A percentile compares a stretch with the other conserved stretches of the same genome.
These are phyloP conservation scores for Phytophthora rubi DNA, from an alignment of 352 stramenopile genomes.

Conservation along the genomic window DNA sequence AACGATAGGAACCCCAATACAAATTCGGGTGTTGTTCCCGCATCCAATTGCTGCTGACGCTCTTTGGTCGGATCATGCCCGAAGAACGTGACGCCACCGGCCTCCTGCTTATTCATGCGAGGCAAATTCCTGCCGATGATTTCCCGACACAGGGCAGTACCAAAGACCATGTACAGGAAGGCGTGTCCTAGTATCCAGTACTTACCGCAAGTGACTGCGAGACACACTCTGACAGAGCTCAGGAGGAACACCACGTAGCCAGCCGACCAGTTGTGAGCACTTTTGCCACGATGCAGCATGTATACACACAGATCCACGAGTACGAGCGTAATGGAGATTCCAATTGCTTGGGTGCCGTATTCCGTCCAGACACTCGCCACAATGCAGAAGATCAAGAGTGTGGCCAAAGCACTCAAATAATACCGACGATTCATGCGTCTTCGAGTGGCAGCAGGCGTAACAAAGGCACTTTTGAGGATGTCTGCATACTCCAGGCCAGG, in stretches of 20 bases:
- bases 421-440: slow-evolving; percentile 55
- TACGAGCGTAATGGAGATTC: slow-evolving; percentile 70
- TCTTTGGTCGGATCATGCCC: slow-evolving; percentile 73
- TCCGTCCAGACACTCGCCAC: slow-evolving; percentile 59
- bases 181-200: slow-evolving; percentile 87
- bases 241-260: slow-evolving; percentile 87
- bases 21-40: slow-evolving; percentile 84
- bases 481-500: slow-evolving; percentile 76
- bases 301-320: slow-evolving; percentile 79
- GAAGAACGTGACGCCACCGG: slow-evolving; percentile 85
- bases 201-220: slow-evolving; percentile 66
- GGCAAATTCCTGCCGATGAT: slow-evolving; percentile 85
- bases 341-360: slow-evolving; percentile 68
- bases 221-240: slow-evolving; percentile 67
- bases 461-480: slow-evolving; percentile 82
- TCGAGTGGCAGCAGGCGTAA: slow-evolving; percentile 61
- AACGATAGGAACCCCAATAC: slow-evolving; percentile 85
- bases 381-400: slow-evolving; percentile 66
- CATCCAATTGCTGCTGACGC: slow-evolving; percentile 65
- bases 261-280: slow-evolving; percentile 67
- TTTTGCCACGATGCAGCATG: slow-evolving; percentile 70
- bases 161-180: slow-evolving; percentile 83
- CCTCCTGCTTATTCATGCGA: slow-evolving; percentile 83
- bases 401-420: slow-evolving; percentile 54
- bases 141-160: slow-evolving; percentile 77